A percentile compares a stretch with the other conserved stretches of the same genome.
Evolutionary conservation across 805 yeast genomes (phyloP).

Genomic region (Blastobotrys mokoenaii): DNA sequence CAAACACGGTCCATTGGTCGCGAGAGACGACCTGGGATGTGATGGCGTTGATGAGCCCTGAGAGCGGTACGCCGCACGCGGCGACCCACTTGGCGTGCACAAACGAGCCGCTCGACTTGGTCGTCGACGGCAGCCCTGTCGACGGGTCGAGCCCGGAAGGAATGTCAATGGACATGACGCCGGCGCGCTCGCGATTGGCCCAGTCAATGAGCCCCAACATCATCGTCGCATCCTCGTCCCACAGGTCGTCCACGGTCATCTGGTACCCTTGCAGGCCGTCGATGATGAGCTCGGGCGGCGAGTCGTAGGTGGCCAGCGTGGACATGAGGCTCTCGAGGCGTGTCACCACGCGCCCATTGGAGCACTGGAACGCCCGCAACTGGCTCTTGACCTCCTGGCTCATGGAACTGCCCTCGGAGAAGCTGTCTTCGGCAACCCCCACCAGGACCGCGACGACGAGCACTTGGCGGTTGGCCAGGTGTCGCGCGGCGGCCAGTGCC

Average conservation of each 20-base stretch:
- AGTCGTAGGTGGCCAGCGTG: conserved; percentile 38
- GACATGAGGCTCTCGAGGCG: conserved; percentile 24
- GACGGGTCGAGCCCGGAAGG: conserved; percentile 82
- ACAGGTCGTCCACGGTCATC: conserved; percentile 53
- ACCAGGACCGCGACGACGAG: conserved; percentile 1
- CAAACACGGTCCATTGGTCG: conserved; percentile 46
- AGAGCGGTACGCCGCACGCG: conserved; percentile 66
- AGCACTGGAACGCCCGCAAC: conserved; percentile 43
- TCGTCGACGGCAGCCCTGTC: conserved; percentile 43
- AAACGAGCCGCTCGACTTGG: background rate
- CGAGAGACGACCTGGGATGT: conserved; percentile 38
- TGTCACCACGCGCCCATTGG: conserved; percentile 47
- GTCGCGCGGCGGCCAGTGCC: conserved; percentile 73
- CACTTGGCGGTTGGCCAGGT: conserved; percentile 64
- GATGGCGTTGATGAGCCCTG: conserved; percentile 54
- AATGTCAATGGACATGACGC: conserved; percentile 61
- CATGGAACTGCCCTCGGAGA: background rate
- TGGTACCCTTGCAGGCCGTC: conserved; percentile 86
- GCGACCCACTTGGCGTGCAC: conserved; percentile 50
- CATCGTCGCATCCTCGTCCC: conserved; percentile 26
- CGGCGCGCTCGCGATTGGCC: conserved; percentile 46
- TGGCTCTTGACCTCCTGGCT: conserved; percentile 28
- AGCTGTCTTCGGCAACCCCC: background rate
- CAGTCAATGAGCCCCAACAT: conserved; percentile 46
- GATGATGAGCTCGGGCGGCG: conserved; percentile 70